A percentile compares a stretch with the other conserved stretches of the same genome.
Conservation (phyloP, 2,329 filamentous ascomycete genomes). For the Nannizzia gypsea region DNA sequence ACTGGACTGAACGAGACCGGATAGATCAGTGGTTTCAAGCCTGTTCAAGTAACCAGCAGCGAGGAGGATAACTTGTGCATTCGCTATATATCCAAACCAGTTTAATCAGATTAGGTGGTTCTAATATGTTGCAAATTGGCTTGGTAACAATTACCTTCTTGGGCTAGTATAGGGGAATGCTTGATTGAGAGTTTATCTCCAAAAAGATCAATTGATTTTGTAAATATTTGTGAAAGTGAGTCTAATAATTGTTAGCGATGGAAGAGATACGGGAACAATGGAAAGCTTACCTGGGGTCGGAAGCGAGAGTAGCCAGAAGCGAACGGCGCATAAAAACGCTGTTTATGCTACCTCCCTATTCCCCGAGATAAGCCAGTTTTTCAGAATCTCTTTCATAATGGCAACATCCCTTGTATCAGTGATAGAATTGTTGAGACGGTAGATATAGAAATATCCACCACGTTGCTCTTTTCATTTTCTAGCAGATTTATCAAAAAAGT, state of each 20-base stretch:
- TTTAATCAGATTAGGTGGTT: conserved; percentile 16
- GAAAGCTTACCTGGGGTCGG: conserved; percentile 36
- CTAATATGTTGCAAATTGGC: background rate
- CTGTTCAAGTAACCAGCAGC: conserved; percentile 64
- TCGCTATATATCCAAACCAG: conserved; percentile 43
- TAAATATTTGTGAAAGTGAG: conserved; percentile 43
- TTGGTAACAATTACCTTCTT: conserved; percentile 55
- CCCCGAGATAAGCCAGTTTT: conserved; percentile 55
- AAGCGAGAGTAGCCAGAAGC: conserved; percentile 46
- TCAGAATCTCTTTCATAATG: conserved; percentile 42
- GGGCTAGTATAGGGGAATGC: conserved; percentile 70
- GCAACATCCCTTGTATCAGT: conserved; percentile 39
- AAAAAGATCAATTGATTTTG: conserved; percentile 58
- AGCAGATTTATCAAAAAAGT: background rate
- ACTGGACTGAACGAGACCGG: conserved; percentile 57
- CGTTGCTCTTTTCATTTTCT: conserved; percentile 7
- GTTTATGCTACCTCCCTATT: conserved; percentile 55
- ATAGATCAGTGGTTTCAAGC: conserved; percentile 52
- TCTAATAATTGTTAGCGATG: conserved; percentile 21
- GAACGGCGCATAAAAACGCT: conserved; percentile 56
- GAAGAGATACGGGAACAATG: background rate
- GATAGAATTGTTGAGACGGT: conserved; percentile 49
- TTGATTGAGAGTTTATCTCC: conserved; percentile 78
- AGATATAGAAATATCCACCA: conserved; percentile 32
- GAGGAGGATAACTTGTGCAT: conserved; percentile 67